A percentile compares a stretch with the other conserved stretches of the same genome.
These are phyloP conservation scores for Leishmania gerbilli DNA, from an alignment of 208 protist species.

Conservation along the genomic window DNA sequence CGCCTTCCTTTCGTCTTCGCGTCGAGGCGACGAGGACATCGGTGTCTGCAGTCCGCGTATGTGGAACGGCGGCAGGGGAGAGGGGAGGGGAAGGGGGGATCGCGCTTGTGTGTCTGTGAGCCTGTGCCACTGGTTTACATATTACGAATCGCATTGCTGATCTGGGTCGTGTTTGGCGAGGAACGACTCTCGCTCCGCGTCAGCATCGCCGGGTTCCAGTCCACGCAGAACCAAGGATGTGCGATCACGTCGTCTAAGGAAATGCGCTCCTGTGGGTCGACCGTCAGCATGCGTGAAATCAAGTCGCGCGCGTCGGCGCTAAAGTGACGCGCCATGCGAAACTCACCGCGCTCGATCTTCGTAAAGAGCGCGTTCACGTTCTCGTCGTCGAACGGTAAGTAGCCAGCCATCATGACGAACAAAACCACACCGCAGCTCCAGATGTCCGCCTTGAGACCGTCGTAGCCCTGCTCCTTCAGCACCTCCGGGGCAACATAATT, in stretches of 20 bases:
- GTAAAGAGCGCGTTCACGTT: slow-evolving; percentile 90
- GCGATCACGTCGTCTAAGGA: slow-evolving; percentile 85
- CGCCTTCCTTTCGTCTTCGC: slow-evolving; percentile 16
- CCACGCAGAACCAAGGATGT: slow-evolving; percentile 87
- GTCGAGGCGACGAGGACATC: neutral
- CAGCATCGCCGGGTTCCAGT: slow-evolving; percentile 60
- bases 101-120: neutral
- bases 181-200: slow-evolving; percentile 15
- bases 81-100: neutral
- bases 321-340: slow-evolving; percentile 76
- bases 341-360: slow-evolving; percentile 92
- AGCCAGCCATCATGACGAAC: slow-evolving; percentile 94
- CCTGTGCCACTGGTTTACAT: slow-evolving; percentile 32
- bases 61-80: neutral
- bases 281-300: slow-evolving; percentile 78
- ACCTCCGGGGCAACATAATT: slow-evolving; percentile 94
- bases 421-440: slow-evolving; percentile 96
- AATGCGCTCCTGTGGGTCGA: slow-evolving; percentile 79
- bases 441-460: slow-evolving; percentile 94
- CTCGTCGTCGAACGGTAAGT: slow-evolving; percentile 92
- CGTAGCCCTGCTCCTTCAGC: slow-evolving; percentile 88
- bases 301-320: slow-evolving; percentile 63
- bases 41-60: neutral
- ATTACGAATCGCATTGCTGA: slow-evolving; percentile 36
- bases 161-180: slow-evolving; percentile 28